Base-by-base conservation (phyloP, 306 rosid species). In the Cucurbita maxima region DNA sequence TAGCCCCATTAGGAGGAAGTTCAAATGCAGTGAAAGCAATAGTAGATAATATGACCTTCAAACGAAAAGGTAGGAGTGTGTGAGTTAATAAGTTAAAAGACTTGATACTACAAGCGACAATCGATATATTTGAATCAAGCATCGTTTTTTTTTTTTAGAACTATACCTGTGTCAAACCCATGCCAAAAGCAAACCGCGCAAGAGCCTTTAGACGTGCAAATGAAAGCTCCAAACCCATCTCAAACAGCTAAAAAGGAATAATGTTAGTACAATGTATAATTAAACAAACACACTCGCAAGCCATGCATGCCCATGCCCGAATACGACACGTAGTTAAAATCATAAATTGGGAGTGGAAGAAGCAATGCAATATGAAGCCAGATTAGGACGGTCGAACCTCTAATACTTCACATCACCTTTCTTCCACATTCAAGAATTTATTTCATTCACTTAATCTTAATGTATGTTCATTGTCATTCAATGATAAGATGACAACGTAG, bases 161-260 rank as follows among this genome's bases (percentile, higher is more conserved):
- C 20, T 78, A 74, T 89, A 94, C 99, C 99, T 94, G 99, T 75
- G 97, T 81, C 80, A 94, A 84, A 75, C 99, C 99, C 96, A 94
- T 81, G 78, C 91, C 99, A 37, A 94, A 94, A 69, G 99, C 97
- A 86, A 79, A 94, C 83, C 87, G 91, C 59, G 99, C 99, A 74
- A 94, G 99, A 74, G 99, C 99, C 84, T 94, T 94, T 69, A 94
- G 83, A 76, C 99, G 99, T 60, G 97, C 97, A 75, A 94, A 84
- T 63, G 99, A 94, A 79, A 94, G 99, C 87, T 94, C 99, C 76
- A 94, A 85, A 77, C 99, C 99, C 99, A 94, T 94, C 91, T 94
- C 99, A 77, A 94, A 94, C 72, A 94, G 88, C 99, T 94, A 86
- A 71, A 88, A 66, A 51, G 76, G 74, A 30, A 70, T 50, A 50